Conservation (phyloP, 2,329 filamentous ascomycete species). For the Colletotrichum chlorophyti region DNA sequence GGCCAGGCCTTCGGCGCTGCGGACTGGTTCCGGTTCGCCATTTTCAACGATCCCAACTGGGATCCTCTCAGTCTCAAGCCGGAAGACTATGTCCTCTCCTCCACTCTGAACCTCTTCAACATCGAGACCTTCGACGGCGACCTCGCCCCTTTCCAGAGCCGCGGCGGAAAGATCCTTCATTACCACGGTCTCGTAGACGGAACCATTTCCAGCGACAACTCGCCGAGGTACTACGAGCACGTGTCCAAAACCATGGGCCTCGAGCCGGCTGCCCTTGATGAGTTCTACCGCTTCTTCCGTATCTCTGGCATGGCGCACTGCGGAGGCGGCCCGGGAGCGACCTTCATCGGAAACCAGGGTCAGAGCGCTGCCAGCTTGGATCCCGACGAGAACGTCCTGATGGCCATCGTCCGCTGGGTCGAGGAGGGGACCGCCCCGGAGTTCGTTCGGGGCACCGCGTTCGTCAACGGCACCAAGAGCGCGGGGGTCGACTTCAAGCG, state of each 20-base stretch:
- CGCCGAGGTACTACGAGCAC: slow-evolving; percentile 54
- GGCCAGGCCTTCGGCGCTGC: slow-evolving; percentile 31
- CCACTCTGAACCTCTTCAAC: slow-evolving; percentile 42
- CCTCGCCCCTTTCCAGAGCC: slow-evolving; percentile 43
- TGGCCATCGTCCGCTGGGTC: slow-evolving; percentile 55
- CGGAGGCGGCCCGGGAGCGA: slow-evolving; percentile 49
- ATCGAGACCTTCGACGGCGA: slow-evolving; percentile 47
- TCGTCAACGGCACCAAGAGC: slow-evolving; percentile 32
- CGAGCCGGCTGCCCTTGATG: slow-evolving; percentile 41
- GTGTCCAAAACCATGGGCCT: slow-evolving; percentile 50
- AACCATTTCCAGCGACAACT: slow-evolving; percentile 50
- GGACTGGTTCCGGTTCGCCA: slow-evolving; percentile 46
- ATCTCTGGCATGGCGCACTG: slow-evolving; percentile 61
- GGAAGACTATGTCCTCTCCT: slow-evolving; percentile 42
- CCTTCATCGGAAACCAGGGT: slow-evolving; percentile 34
- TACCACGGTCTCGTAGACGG: slow-evolving; percentile 53
- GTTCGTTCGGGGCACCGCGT: slow-evolving; percentile 41
- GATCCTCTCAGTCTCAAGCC: slow-evolving; percentile 39
- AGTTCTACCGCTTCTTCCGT: slow-evolving; percentile 57
- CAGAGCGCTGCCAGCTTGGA: slow-evolving; percentile 35
- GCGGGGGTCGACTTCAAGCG: slow-evolving; percentile 39
- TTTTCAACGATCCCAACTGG: slow-evolving; percentile 47
- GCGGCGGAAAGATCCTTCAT: slow-evolving; percentile 51
- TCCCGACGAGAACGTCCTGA: slow-evolving; percentile 49
- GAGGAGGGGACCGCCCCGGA: slow-evolving; percentile 50